Evolutionary conservation across 2,329 filamentous ascomycete species (phyloP), one percentile per base, ranked within the genome.

Genomic region (Aspergillus awamori): DNA sequence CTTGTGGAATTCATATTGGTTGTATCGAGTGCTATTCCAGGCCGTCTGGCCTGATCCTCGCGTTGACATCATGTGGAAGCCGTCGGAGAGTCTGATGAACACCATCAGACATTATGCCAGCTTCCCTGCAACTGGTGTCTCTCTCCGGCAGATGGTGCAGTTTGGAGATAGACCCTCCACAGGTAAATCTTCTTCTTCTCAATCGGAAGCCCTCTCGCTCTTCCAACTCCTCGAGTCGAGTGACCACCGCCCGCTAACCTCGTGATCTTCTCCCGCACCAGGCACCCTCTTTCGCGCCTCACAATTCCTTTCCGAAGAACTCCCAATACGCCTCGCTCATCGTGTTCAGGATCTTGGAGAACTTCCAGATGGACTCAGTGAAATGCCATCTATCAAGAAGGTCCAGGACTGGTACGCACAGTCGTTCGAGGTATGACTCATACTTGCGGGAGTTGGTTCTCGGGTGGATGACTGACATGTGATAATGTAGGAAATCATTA

Each of bases 321-420:
- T 99, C 24, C 95, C 95, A 68, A 99, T 99, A 72, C 91, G 95
- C 57, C 84, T 99, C 63, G 95, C 95, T 70, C 95, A 99, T 80
- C 91, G 95, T 66, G 95, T 99, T 62, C 91, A 97, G 79, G 95
- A 99, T 81, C 87, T 99, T 60, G 88, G 90, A 64, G 91, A 92
- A 72, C 83, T 99, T 2, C 95, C 95, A 38, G 95, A 99, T 84
- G 95, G 95, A 59, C 86, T 99, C 64, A 97, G 92, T 76, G 93
- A 98, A 69, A 98, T 99, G 95, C 92, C 93, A 41, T 98, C 95
- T 10, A 97, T 99, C 68, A 89, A 89, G 76, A 92, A 89, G 73
- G 95, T 99, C 68, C 90, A 93, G 76, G 93, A 98, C 74, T 99
- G 95, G 95, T 99, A 99, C 78, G 95, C 94, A 66, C 95, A 99